Evolutionary conservation across 306 rosid species (phyloP), one percentile per base, ranked within the genome.

Genomic region (Glycine soja): DNA sequence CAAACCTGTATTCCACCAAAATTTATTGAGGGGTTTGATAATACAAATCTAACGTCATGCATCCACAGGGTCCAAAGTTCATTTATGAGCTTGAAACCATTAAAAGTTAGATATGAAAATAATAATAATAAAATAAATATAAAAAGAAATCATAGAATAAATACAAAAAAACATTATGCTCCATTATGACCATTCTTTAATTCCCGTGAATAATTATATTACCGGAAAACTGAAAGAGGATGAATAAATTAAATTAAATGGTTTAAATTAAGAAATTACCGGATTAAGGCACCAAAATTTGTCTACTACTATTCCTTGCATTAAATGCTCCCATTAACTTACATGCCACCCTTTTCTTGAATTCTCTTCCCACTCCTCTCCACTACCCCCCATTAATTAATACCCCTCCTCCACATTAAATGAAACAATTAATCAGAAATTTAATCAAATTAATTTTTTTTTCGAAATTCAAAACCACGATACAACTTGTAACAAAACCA

Each of bases 281-380:
- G 45, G 52, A 84, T 81, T 79, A 74, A 81, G 74, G 58, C 59
- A 70, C 58, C 83, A 58, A 59, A 72, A 56, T 72, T 84, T 87
- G 84, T 79, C 88, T 45, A 69, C 83, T 79, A 68, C 78, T 87
- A 53, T 78, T 79, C 83, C 40, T 1, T 40, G 86, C 96, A 91
- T 84, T 93, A 16, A 93, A 82, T 93, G 92, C 88, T 6, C 50
- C 81, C 87, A 85, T 91, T 85, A 24, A 91, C 90, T 87, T 85
- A 66, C 86, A 86, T 87, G 85, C 88, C 85, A 77, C 86, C 86
- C 85, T 83, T 81, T 88, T 85, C 90, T 90, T 89, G 87, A 88
- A 86, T 85, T 83, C 86, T 87, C 88, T 83, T 72, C 88, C 90
- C 90, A 81, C 91, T 80, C 90, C 66, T 78, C 91, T 89, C 91